Evolutionary conservation across 805 yeast genomes (phyloP), one percentile per base, ranked within the genome.

Genomic region (Sugiyamaella qingdaonensis): DNA sequence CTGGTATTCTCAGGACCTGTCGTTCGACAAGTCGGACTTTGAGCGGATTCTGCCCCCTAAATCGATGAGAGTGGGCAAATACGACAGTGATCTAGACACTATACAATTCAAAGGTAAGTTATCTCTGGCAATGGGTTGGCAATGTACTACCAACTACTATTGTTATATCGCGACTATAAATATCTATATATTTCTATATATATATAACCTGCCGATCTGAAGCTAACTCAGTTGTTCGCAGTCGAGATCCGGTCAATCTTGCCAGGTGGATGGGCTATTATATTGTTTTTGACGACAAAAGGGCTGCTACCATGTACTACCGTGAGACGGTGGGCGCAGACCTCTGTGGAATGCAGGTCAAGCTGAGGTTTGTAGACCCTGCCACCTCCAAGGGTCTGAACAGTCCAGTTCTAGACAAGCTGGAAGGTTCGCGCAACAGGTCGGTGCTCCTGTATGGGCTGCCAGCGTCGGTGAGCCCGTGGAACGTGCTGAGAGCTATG

Each of bases 221-320:
- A 10, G 29, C 41, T 48, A 48, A 48, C 41, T 14, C 10, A 32
- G 73, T 77, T 2, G 69, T 79, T 13, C 75, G 81, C 53, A 78
- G 78, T 10, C 64, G 90, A 49, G 70, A 77, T 55, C 78, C 80
- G 0, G 48, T 63, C 1, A 74, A 70, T 14, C 62, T 85, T 21
- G 57, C 67, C 36, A 74, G 78, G 29, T 67, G 73, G 54, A 77
- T 78, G 41, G 73, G 76, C 3, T 82, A 81, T 63, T 84, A 77
- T 62, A 64, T 85, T 34, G 63, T 80, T 5, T 85, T 85, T 61
- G 70, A 71, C 3, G 66, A 70, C 37, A 62, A 65, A 36, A 70
- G 72, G 24, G 76, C 74, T 16, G 88, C 89, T 0, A 71, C 78
- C 18, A 71, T 72, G 2, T 84, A 77, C 63, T 73, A 71, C 65